Base-by-base conservation (phyloP, 345 rosid genomes). In the Citrus cavaleriei region DNA sequence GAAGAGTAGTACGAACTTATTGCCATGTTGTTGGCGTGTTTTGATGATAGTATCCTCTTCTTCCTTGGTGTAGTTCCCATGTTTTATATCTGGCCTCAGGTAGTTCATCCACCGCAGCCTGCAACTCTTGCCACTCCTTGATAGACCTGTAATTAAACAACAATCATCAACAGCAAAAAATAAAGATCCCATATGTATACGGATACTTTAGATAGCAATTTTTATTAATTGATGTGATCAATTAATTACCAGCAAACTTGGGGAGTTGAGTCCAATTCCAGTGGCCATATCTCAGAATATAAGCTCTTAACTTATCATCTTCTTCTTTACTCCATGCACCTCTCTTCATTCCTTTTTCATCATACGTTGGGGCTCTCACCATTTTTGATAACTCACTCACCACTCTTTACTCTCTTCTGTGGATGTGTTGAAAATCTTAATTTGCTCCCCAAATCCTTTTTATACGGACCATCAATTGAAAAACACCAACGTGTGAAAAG, bases 301-400 rank as follows among this genome's bases (percentile, higher is more conserved):
- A 84, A 37, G 70, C 54, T 81, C 77, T 81, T 42, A 87, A 72
- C 64, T 74, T 83, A 0, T 77, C 67, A 51, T 87, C 87, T 75
- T 87, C 89, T 63, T 87, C 86, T 32, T n/a, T 22, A 68, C 86
- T 83, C 89, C 89, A 87, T 24, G 82, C 82, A 12, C 89, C 89
- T 72, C 64, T 84, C 83, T 80, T 87, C 25, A 77, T 10, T 27
- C 89, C 89, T 79, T 84, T 81, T 54, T 72, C 66, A 46, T 87
- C 87, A 57, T 74, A 63, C 4, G 35, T 70, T 30, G 85, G 75
- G 25, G 83, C 68, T 79, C 81, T 84, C 66, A 87, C 89, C 89
- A 84, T 87, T 24, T 76, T 70, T 68, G 19, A 58, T n/a, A n/a
- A 40, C 21, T 7, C 34, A n/a, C 51, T 51, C 5, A 13, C 4